Evolutionary conservation across 352 stramenopile genomes (phyloP).

Genomic region (Phytophthora capsici): DNA sequence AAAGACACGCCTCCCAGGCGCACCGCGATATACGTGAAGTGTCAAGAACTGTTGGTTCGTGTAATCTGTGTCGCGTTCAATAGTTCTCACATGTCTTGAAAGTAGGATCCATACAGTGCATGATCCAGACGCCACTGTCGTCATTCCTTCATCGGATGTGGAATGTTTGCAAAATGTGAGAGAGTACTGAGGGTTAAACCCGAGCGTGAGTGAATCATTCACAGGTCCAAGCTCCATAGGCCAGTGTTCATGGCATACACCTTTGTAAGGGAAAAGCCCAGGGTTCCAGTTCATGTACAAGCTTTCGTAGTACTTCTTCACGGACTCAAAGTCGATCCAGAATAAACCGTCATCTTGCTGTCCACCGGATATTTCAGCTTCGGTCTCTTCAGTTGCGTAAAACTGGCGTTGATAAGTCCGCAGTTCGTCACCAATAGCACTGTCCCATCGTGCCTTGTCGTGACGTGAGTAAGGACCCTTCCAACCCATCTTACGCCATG

Average conservation of each 20-base stretch:
- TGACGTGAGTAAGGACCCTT: conserved; percentile 84
- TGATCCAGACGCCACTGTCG: conserved; percentile 23
- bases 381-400: conserved; percentile 36
- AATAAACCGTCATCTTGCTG: conserved; percentile 94
- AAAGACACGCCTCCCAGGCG: conserved; percentile 73
- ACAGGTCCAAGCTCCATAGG: conserved; percentile 78
- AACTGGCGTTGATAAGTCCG: conserved; percentile 61
- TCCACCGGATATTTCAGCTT: conserved; percentile 11
- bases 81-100: conserved; percentile 90
- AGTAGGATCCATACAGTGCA: conserved; percentile 92
- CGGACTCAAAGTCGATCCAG: conserved; percentile 95
- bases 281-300: conserved; percentile 98
- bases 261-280: conserved; percentile 88
- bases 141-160: conserved; percentile 7
- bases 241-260: conserved; percentile 86
- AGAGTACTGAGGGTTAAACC: conserved; percentile 95
- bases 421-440: conserved; percentile 63
- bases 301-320: conserved; percentile 93
- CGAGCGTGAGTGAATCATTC: conserved; percentile 92
- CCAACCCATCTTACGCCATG: conserved; percentile 92
- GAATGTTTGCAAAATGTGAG: conserved; percentile 67
- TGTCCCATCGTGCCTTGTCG: conserved; percentile 62
- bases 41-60: conserved; percentile 85
- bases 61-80: conserved; percentile 68
- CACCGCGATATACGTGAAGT: conserved; percentile 88